Evolutionary conservation across 1,284 basidiomycete species (phyloP).

Genomic region (Limonomyces culmigenus): DNA sequence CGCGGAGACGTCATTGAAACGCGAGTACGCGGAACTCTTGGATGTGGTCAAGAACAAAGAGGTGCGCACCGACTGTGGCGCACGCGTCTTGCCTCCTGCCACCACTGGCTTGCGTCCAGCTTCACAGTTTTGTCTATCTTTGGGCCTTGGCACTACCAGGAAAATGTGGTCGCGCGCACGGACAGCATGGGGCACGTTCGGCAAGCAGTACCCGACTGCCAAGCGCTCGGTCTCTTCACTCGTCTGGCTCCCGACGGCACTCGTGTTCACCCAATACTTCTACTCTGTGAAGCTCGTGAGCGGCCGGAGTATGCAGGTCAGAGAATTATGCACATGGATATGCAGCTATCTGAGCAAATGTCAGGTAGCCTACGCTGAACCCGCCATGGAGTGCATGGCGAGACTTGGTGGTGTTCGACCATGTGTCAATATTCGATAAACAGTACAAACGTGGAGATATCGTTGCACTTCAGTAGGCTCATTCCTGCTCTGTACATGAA

Average conservation of each 20-base stretch:
- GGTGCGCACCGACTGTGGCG: no score
- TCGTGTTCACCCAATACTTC: constrained; percentile 32
- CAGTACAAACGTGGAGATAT: constrained; percentile 42
- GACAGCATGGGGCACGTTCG: no score
- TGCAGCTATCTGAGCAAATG: constrained; percentile 2
- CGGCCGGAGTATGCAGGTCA: constrained; percentile 64
- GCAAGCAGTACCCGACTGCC: no score
- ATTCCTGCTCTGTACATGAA: constrained; percentile 1
- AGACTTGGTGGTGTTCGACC: constrained; percentile 51
- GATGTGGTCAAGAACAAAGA: no score
- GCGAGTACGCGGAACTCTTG: no score
- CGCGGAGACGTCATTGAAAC: no score
- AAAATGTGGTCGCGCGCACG: no score
- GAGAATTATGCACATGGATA: constrained; percentile 5
- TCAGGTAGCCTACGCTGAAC: constrained; percentile 58
- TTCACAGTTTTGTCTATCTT: no score
- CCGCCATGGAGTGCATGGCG: constrained; percentile 43
- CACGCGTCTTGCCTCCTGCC: no score
- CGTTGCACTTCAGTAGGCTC: constrained; percentile 35
- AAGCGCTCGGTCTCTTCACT: no score
- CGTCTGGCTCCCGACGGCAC: constrained; percentile 40
- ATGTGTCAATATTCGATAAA: constrained; percentile 21
- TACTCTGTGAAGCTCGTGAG: constrained; percentile 36
- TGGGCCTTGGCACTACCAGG: no score
- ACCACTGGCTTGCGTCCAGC: no score